Evolutionary conservation across 768 basidiomycete species (phyloP), one percentile per base, ranked within the genome.

Genomic region (Agaricus sinodeliciosus): DNA sequence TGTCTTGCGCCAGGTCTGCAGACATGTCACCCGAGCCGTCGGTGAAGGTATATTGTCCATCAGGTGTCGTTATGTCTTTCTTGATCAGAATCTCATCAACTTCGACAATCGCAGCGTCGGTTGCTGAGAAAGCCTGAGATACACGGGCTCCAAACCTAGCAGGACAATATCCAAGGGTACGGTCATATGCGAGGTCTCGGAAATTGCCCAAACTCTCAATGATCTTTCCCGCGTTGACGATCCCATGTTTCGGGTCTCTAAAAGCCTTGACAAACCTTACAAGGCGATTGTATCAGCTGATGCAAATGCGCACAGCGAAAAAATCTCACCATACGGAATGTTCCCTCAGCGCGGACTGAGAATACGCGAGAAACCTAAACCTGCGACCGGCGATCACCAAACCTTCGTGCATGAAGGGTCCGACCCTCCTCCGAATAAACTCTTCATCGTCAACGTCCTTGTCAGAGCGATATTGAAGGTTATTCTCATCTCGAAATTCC

Each of bases 81-180:
- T 65, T 46, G 1, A 59, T 36, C 28, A 72, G 59, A 25, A 84
- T 75, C 62, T 85, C 80, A 9, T 72, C 66, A 0, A 73, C 59
- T 18, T 66, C 58, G 13, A 77, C 64, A 11, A 54, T 46, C 2
- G 80, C 78, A 13, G 71, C 67, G 55, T 87, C 84, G 0, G 86
- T 89, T 1, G 85, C 77, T 1, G 85, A 87, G 63, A 88, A 89
- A 0, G 83, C 84, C 61, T 82, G 84, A 6, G 84, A 82, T 31
- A 88, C 73, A 15, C 87, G 71, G 2, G 87, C 87, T 0, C 76
- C 86, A 62, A 81, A 84, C 42, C 85, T 75, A 18, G 84, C 83
- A 2, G 84, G 84, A 55, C 82, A 84, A 46, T 65, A 69, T 9
- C 74, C 76, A 7, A 85, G 68, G 1, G 60, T 59, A 3, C 45